Conservation (phyloP, 129 eudicot genomes). For the Mikania micrantha region DNA sequence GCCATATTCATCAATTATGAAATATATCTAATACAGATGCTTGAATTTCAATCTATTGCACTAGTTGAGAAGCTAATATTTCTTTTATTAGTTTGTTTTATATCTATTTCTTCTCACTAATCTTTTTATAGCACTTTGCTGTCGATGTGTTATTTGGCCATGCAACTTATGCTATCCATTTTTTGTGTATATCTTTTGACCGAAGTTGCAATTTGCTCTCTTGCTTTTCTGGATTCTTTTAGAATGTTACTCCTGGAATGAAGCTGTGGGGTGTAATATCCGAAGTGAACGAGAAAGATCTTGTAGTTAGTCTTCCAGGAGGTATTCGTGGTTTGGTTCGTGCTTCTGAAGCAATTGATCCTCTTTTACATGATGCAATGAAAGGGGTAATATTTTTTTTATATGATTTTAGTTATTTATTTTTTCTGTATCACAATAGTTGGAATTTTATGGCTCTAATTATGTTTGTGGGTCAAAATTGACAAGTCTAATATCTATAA, state of each 20-base stretch:
- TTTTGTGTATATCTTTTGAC: background rate
- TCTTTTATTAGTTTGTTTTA: background rate
- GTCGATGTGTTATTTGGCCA: background rate
- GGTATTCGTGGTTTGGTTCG: conserved; percentile 93
- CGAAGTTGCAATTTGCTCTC: background rate
- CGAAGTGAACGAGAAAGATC: conserved; percentile 89
- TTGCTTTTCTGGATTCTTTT: conserved; percentile 15
- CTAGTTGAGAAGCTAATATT: background rate
- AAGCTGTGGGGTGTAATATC: conserved; percentile 92
- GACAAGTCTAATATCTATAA: no score
- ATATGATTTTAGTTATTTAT: background rate
- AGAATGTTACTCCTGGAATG: conserved; percentile 93
- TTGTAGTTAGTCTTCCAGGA: conserved; percentile 91
- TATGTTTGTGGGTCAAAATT: no score
- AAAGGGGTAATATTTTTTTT: conserved; percentile 29
- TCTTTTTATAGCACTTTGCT: background rate
- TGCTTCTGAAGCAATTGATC: conserved; percentile 71
- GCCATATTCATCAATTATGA: conserved; percentile 3
- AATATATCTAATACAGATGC: background rate
- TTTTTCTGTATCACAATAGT: conserved; percentile 2
- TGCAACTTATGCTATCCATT: background rate
- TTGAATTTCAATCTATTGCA: background rate
- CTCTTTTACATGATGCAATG: conserved; percentile 31
- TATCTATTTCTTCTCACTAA: background rate
- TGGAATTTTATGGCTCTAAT: no score